phyloP scores from a whole-genome alignment of 106 monocot species.

The Allium sativum region DNA sequence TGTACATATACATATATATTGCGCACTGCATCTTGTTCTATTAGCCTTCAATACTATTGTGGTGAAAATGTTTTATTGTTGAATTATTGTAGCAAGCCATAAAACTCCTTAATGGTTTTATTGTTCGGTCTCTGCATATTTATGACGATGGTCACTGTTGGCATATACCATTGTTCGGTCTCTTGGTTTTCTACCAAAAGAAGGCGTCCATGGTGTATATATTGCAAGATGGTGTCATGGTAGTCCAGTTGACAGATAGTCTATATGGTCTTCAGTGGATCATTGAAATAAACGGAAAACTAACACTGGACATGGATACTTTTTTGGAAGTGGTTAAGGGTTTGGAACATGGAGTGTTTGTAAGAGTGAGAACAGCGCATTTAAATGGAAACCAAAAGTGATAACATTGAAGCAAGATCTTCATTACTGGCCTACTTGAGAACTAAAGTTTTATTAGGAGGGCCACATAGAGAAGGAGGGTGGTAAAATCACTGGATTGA shows the following conservation, averaged over 20 bases:
- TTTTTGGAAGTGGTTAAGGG: slow-evolving; percentile 18
- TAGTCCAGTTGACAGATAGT: slow-evolving; percentile 20
- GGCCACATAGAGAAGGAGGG: slow-evolving; percentile 57
- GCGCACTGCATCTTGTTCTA: too few relatives aligned
- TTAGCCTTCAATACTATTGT: too few relatives aligned
- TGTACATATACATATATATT: too few relatives aligned
- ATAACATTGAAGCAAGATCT: slow-evolving; percentile 88
- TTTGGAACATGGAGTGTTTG: slow-evolving; percentile 77
- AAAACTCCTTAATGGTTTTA: too few relatives aligned
- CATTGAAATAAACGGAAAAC: slow-evolving; percentile 22
- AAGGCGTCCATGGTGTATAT: slow-evolving; percentile 98
- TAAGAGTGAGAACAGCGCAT: slow-evolving; percentile 65
- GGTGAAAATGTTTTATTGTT: too few relatives aligned
- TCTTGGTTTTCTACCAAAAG: slow-evolving; percentile 95
- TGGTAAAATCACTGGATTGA: slow-evolving; percentile 49
- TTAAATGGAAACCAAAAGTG: slow-evolving; percentile 86
- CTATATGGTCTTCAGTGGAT: slow-evolving; percentile 27
- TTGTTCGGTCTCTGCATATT: too few relatives aligned
- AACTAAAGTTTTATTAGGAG: slow-evolving; percentile 68
- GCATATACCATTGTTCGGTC: too few relatives aligned
- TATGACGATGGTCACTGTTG: too few relatives aligned
- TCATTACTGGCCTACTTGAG: slow-evolving; percentile 99
- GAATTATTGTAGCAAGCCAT: too few relatives aligned
- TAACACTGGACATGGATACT: slow-evolving; percentile 17
- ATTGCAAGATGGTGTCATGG: slow-evolving; percentile 54